Evolutionary conservation across 129 eudicot species (phyloP).

Genomic region (Flaveria trinervia): DNA sequence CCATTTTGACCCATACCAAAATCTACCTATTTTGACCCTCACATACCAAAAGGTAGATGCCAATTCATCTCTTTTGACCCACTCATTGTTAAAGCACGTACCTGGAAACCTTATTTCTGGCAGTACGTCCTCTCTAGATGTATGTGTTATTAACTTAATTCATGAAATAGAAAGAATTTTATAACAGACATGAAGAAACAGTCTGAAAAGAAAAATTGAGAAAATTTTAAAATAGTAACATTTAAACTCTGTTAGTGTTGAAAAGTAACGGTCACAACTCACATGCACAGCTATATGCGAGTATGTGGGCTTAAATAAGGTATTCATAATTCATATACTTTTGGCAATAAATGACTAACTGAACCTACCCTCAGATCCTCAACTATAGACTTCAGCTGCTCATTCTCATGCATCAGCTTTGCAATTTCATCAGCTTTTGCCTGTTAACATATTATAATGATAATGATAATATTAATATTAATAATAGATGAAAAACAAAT

Average conservation of each 20-base stretch:
- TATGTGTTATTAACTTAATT: slow-evolving; percentile 10
- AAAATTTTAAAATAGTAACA: background rate
- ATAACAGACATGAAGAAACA: slow-evolving; percentile 15
- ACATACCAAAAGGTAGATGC: background rate
- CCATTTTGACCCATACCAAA: slow-evolving; percentile 5
- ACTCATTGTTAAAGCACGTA: background rate
- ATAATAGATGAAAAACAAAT: background rate
- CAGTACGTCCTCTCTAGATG: background rate
- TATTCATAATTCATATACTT: slow-evolving; percentile 6
- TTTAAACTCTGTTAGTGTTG: background rate
- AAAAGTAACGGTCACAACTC: background rate
- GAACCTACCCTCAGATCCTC: slow-evolving; percentile 70
- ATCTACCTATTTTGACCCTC: background rate
- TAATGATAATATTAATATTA: background rate
- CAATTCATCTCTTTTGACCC: slow-evolving; percentile 6
- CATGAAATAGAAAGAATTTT: background rate
- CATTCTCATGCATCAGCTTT: slow-evolving; percentile 80
- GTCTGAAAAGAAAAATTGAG: slow-evolving; percentile 16
- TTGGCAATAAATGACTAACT: slow-evolving; percentile 1
- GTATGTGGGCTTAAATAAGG: background rate
- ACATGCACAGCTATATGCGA: slow-evolving; percentile 14
- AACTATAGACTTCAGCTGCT: slow-evolving; percentile 71
- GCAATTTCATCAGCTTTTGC: slow-evolving; percentile 97
- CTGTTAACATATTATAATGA: slow-evolving; percentile 40
- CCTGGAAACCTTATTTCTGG: background rate